These are phyloP conservation scores for Epithemia pelagica DNA, from an alignment of 108 stramenopile genomes.

Conservation along the genomic window DNA sequence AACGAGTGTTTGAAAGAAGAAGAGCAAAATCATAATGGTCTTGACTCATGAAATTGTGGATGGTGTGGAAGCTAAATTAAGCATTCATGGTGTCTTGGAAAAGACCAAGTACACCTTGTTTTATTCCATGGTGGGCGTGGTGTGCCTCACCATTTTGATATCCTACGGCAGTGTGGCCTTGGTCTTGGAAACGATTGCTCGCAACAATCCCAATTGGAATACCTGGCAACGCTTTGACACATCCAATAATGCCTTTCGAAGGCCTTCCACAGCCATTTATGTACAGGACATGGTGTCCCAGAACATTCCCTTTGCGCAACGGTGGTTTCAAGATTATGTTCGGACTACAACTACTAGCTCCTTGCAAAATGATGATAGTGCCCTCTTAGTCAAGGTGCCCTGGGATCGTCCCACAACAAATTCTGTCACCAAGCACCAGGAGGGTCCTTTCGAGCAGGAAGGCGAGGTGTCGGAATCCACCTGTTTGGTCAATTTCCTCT, in stretches of 20 bases:
- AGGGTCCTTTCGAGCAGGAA: too few species aligned
- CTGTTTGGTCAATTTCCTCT: too few species aligned
- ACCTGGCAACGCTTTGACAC: not conserved
- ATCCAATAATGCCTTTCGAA: not conserved
- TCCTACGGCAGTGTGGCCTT: too few species aligned
- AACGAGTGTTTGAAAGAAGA: too few species aligned
- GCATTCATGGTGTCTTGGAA: too few species aligned
- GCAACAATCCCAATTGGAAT: not conserved
- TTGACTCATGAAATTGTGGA: too few species aligned
- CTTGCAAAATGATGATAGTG: not conserved
- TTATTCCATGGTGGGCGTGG: too few species aligned
- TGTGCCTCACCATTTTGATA: too few species aligned
- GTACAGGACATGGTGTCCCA: not conserved
- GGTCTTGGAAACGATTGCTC: not conserved
- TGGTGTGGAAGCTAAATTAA: too few species aligned
- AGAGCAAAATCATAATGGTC: too few species aligned
- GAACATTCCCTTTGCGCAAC: not conserved
- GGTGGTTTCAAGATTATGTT: not conserved
- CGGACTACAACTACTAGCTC: not conserved
- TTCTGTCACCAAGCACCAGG: not conserved
- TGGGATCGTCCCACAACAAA: not conserved
- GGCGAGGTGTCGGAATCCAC: too few species aligned
- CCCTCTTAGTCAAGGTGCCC: not conserved
- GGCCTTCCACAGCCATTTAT: not conserved
- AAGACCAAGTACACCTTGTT: too few species aligned